Conservation (phyloP, 2,329 filamentous ascomycete species). For the Verticillium dahliae region DNA sequence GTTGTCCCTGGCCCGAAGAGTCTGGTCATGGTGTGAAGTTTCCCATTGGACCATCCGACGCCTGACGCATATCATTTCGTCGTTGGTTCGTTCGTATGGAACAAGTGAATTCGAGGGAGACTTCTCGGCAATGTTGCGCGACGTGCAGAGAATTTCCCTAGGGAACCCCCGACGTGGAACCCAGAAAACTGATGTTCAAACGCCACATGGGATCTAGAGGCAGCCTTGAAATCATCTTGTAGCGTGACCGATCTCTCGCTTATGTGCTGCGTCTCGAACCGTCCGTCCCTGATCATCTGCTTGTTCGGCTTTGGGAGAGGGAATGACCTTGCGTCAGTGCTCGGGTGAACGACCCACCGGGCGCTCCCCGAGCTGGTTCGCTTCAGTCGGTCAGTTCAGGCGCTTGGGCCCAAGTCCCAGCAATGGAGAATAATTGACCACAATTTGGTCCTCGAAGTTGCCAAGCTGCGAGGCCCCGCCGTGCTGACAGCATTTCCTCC, state of each 20-base stretch:
- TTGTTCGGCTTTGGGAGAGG: background rate
- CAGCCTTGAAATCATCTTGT: background rate
- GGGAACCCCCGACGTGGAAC: background rate
- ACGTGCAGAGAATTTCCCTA: background rate
- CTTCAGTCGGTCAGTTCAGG: background rate
- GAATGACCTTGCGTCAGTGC: background rate
- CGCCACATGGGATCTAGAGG: background rate
- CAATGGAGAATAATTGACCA: background rate
- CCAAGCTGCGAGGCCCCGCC: background rate
- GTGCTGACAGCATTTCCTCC: background rate
- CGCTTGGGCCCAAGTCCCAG: background rate
- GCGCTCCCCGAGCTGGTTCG: background rate
- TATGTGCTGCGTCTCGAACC: background rate
- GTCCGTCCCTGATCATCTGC: background rate
- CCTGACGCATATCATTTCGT: background rate
- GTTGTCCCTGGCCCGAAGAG: background rate
- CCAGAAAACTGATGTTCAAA: background rate
- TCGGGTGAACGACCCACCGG: background rate
- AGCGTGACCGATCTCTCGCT: background rate
- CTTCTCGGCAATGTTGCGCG: background rate
- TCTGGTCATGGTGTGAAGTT: background rate
- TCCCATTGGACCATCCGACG: slow-evolving; percentile 3
- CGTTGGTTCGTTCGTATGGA: background rate
- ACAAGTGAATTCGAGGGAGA: background rate
- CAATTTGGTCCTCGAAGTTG: background rate